Evolutionary conservation across 139 green algal genomes (phyloP).

Genomic region (Coelastrella sp.): DNA sequence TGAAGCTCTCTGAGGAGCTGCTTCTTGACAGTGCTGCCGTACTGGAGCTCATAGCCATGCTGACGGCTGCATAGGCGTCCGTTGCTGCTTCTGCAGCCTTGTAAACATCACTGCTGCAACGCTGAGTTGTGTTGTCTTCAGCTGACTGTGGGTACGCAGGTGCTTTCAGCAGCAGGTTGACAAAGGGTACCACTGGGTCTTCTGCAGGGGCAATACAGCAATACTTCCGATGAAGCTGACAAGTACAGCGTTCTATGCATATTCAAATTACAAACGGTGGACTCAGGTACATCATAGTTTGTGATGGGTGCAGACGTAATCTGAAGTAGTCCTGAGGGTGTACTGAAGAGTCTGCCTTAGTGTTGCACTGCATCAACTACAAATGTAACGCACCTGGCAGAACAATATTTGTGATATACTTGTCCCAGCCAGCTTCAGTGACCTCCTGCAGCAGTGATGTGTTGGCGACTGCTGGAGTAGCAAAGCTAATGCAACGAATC

Average conservation of each 20-base stretch:
- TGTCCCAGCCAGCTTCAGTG: conserved; percentile 39
- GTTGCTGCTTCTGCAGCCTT: no score
- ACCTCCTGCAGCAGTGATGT: conserved; percentile 36
- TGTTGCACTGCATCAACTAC: conserved; percentile 44
- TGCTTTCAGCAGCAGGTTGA: conserved; percentile 44
- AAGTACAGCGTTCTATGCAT: no score
- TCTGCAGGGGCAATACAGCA: conserved; percentile 7
- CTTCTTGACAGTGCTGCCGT: background rate
- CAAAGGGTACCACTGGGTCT: conserved; percentile 48
- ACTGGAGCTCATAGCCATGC: background rate
- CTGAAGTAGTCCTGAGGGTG: no score
- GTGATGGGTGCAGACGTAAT: no score
- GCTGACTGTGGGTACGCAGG: background rate
- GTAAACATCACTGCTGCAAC: no score
- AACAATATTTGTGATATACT: conserved; percentile 47
- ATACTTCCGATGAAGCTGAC: no score
- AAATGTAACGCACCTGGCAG: conserved; percentile 30
- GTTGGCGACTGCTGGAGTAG: conserved; percentile 42
- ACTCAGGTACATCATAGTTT: no score
- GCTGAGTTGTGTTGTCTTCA: conserved; percentile 1
- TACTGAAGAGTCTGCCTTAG: no score
- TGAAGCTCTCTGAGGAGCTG: conserved; percentile 13
- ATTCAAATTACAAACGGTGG: no score
- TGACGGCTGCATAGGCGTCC: no score
- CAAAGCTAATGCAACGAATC: conserved; percentile 50